A percentile compares a stretch with the other conserved stretches of the same genome.
Conservation (phyloP, 1,284 basidiomycete species). For the Ceratobasidium theobromae region DNA sequence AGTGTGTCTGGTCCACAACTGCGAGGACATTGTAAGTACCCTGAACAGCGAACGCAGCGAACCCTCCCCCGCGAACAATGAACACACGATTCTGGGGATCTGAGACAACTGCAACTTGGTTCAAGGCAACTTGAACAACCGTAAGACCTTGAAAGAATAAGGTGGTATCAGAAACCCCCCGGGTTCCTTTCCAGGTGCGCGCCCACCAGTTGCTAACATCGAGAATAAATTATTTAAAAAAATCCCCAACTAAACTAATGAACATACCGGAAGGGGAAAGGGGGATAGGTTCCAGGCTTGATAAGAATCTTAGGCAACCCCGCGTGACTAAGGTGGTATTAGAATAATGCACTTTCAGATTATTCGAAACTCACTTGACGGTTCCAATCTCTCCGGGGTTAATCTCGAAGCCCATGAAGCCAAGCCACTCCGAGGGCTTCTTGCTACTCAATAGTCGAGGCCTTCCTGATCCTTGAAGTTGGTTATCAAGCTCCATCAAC, state of each 20-base stretch:
- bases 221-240: neutral
- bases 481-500: conserved; percentile 61
- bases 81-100: conserved; percentile 80
- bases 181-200: conserved; percentile 62
- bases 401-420: conserved; percentile 42
- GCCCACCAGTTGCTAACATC: conserved; percentile 73
- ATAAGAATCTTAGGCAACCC: conserved; percentile 71
- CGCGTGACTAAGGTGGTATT: conserved; percentile 71
- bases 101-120: conserved; percentile 69
- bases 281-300: conserved; percentile 70
- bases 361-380: conserved; percentile 60
- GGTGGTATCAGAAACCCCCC: conserved; percentile 73
- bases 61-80: conserved; percentile 51
- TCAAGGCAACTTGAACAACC: conserved; percentile 77
- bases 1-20: conserved; percentile 77
- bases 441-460: conserved; percentile 55
- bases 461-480: conserved; percentile 60
- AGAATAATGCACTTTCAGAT: conserved; percentile 49
- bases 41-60: conserved; percentile 60
- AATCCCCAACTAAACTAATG: neutral
- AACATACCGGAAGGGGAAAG: conserved; percentile 57
- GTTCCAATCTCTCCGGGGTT: conserved; percentile 68
- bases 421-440: conserved; percentile 39
- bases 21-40: conserved; percentile 74
- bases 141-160: conserved; percentile 75